Evolutionary conservation across 2,329 filamentous ascomycete species (phyloP).

Genomic region (Neoscytalidium dimidiatum): DNA sequence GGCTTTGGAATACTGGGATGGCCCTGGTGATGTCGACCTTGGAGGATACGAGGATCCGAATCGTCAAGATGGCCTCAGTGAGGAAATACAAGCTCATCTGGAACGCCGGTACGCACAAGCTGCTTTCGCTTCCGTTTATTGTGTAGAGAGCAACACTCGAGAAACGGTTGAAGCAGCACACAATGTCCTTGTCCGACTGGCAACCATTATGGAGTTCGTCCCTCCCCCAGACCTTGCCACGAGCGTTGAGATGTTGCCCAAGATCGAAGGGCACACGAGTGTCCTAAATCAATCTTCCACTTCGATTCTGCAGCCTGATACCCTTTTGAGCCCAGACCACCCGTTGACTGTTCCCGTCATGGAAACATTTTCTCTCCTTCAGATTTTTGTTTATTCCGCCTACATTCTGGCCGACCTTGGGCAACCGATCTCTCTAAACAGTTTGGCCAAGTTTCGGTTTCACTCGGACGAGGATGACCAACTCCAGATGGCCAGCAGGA

Average conservation of each 20-base stretch:
- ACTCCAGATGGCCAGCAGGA: conserved; percentile 57
- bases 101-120: conserved; percentile 67
- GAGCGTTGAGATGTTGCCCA: conserved; percentile 45
- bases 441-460: conserved; percentile 62
- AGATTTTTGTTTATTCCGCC: conserved; percentile 59
- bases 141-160: conserved; percentile 60
- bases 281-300: conserved; percentile 33
- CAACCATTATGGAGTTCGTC: conserved; percentile 62
- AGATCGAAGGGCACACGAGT: conserved; percentile 39
- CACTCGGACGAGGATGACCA: conserved; percentile 67
- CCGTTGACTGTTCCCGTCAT: conserved; percentile 63
- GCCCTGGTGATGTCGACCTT: conserved; percentile 69
- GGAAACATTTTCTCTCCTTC: conserved; percentile 60
- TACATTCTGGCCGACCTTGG: conserved; percentile 46
- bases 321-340: conserved; percentile 62
- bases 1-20: conserved; percentile 71
- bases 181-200: conserved; percentile 60
- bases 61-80: conserved; percentile 54
- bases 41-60: conserved; percentile 57
- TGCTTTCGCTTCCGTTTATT: conserved; percentile 67
- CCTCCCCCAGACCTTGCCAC: conserved; percentile 52
- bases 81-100: conserved; percentile 61
- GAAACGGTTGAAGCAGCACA: conserved; percentile 64
- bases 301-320: conserved; percentile 42
- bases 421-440: conserved; percentile 42